These are phyloP conservation scores for Osmanthus fragrans DNA, from an alignment of 257 asterid genomes.

Conservation along the genomic window DNA sequence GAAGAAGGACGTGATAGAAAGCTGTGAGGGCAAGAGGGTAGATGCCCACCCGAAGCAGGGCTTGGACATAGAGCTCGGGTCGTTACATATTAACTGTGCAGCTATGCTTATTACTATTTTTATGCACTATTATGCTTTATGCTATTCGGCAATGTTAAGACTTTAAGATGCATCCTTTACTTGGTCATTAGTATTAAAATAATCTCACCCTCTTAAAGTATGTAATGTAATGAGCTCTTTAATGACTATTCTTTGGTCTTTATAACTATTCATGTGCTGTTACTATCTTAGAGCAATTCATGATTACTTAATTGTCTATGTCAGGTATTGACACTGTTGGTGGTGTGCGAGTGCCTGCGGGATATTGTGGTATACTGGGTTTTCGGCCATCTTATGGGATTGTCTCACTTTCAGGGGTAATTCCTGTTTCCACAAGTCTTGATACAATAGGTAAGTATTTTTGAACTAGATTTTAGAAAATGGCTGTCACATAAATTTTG, in stretches of 20 bases:
- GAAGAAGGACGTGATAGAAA: no score
- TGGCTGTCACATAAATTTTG: background rate
- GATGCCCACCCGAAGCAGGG: no score
- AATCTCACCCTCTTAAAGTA: background rate
- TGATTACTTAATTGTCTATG: slow-evolving; percentile 28
- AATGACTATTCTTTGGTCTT: background rate
- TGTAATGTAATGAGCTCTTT: background rate
- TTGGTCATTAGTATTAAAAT: background rate
- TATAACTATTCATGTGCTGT: background rate
- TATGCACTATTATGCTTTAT: background rate
- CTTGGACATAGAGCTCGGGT: no score
- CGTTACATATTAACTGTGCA: no score
- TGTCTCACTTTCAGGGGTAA: slow-evolving; percentile 67
- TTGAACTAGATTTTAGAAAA: slow-evolving; percentile 3
- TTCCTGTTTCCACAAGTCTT: slow-evolving; percentile 85
- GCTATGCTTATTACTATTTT: background rate
- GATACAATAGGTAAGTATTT: slow-evolving; percentile 80
- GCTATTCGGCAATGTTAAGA: background rate
- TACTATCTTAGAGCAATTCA: background rate
- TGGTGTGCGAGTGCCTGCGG: slow-evolving; percentile 96
- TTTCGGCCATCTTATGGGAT: slow-evolving; percentile 89
- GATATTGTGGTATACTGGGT: slow-evolving; percentile 85
- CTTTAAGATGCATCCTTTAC: background rate
- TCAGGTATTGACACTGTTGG: slow-evolving; percentile 95
- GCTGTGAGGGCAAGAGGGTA: no score